Base-by-base conservation (phyloP, 2,329 filamentous ascomycete species). In the Exophiala calicioides region DNA sequence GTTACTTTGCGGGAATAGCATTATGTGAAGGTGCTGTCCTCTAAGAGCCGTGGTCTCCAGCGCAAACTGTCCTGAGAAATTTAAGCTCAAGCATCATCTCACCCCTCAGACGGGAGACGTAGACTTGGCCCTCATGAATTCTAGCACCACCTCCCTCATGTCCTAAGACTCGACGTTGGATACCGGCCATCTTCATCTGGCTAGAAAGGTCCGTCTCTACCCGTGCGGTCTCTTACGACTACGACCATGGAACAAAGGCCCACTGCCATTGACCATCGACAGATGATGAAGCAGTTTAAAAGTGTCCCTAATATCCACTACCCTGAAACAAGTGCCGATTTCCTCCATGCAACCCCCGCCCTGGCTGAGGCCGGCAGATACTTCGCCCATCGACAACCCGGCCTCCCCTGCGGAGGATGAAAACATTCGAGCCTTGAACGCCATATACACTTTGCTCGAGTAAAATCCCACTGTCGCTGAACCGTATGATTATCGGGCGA, bases 371-470 rank as follows among this genome's bases (percentile, higher is more conserved):
- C 69, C 69, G 16, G 65, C 60, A 29, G 66, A 64, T 35, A 64
- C 67, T 9, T 73, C 71, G 24, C 71, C 81, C 27, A 71, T 80
- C 51, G 77, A 78, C 30, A 77, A 81, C 38, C 77, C 84, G 1
- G 78, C 41, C 13, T 50, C 69, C 20, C 86, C 85, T 1, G 86
- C 86, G 0, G 89, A 85, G 0, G 90, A 96, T 58, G 90, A 97
- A 65, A 90, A 90, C 3, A 80, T 87, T 29, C 79, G 82, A 40
- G 91, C 90, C 1, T 78, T 94, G 3, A 85, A 91, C 60, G 83
- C 90, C 2, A 80, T 96, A 15, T 79, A 95, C 64, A 84, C 71
- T 50, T 95, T 91, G 62, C 86, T 96, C 64, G 80, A 88, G 58
- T 82, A 83, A 50, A 80, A 86, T 57, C 81, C 83, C 9, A 84